A percentile compares a stretch with the other conserved stretches of the same genome.
phyloP scores from a whole-genome alignment of 192 early-diverging fungal genomes.

The Coemansia sp. region DNA sequence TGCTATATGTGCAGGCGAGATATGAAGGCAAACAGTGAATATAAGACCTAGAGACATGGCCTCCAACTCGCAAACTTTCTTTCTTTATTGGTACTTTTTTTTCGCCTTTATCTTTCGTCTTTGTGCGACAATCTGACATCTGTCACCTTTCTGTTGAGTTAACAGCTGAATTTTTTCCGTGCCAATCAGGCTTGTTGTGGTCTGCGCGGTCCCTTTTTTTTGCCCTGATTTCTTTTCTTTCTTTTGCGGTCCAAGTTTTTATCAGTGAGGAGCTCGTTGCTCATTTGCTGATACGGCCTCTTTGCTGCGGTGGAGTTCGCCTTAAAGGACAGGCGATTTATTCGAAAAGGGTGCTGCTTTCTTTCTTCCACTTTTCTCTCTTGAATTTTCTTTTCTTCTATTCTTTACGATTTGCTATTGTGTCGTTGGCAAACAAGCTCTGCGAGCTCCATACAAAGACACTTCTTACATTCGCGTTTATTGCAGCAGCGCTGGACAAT shows the following conservation, averaged over 20 bases:
- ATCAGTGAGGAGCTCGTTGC: not conserved
- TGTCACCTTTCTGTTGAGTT: not conserved
- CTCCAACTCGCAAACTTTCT: not conserved
- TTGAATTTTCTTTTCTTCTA: not conserved
- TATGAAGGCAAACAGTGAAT: not conserved
- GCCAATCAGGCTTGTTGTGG: not conserved
- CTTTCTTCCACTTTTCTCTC: not conserved
- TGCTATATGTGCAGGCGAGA: not conserved
- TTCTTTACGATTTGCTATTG: slow-evolving; percentile 3
- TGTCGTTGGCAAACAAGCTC: not conserved
- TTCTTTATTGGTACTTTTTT: not conserved
- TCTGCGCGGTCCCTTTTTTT: not conserved
- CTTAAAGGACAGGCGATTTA: not conserved
- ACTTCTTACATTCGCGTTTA: not conserved
- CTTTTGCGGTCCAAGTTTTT: not conserved
- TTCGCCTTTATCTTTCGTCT: not conserved
- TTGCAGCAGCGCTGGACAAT: slow-evolving; percentile 2
- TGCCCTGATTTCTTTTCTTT: not conserved
- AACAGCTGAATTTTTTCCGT: not conserved
- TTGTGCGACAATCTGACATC: not conserved
- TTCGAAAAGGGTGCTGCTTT: not conserved
- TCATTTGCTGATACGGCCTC: not conserved
- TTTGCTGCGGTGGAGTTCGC: not conserved
- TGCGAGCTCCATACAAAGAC: slow-evolving; percentile 6
- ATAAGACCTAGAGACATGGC: not conserved